Conservation (phyloP, 2,329 filamentous ascomycete species). For the Beauveria rudraprayagi region DNA sequence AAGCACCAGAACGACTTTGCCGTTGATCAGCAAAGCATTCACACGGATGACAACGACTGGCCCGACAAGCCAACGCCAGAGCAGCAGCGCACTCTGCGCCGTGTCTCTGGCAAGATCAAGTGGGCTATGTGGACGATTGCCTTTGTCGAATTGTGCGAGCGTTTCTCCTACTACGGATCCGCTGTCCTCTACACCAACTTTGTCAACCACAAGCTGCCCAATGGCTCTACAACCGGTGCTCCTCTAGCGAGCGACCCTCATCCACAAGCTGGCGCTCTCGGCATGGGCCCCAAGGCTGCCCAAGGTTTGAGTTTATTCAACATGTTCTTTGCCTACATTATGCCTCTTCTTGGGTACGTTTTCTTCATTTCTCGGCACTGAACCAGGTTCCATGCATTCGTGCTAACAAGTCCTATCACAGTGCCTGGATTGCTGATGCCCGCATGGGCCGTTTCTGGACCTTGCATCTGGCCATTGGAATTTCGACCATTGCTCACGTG, state of each 20-base stretch:
- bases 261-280: conserved; percentile 41
- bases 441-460: conserved; percentile 67
- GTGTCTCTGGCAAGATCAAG: conserved; percentile 56
- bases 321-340: conserved; percentile 54
- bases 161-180: conserved; percentile 71
- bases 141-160: conserved; percentile 67
- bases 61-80: conserved; percentile 49
- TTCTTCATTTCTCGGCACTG: background rate
- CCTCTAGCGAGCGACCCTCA: conserved; percentile 20
- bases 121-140: conserved; percentile 62
- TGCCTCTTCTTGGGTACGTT: conserved; percentile 44
- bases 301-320: conserved; percentile 45
- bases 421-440: conserved; percentile 55
- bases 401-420: conserved; percentile 13
- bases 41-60: conserved; percentile 23
- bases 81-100: conserved; percentile 52
- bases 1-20: conserved; percentile 14
- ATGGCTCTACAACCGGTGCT: conserved; percentile 46
- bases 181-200: conserved; percentile 62
- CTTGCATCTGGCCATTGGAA: conserved; percentile 57
- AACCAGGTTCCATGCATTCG: conserved; percentile 20
- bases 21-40: conserved; percentile 17
- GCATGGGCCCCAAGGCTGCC: conserved; percentile 49
- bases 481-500: conserved; percentile 58
- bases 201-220: conserved; percentile 47